Conservation (phyloP, 2,329 filamentous ascomycete species). For the Colletotrichum chlorophyti region DNA sequence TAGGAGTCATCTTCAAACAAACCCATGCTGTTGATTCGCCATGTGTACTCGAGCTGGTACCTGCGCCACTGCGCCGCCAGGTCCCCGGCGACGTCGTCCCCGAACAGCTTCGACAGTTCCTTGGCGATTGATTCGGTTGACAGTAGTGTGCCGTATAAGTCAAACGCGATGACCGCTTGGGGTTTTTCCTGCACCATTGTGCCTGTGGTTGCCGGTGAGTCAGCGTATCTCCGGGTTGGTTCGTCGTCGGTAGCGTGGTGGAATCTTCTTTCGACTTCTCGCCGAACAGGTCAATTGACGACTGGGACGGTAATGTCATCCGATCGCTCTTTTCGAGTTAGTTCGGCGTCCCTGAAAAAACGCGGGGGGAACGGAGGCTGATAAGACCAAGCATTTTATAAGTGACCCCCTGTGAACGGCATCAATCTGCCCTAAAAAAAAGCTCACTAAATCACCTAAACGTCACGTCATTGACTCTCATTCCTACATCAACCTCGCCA, state of each 20-base stretch:
- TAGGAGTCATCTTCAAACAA: too few species aligned
- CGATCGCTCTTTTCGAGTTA: neutral
- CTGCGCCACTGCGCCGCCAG: conserved; percentile 70
- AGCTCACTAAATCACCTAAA: neutral
- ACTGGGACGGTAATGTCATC: neutral
- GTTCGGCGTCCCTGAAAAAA: neutral
- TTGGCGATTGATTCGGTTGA: conserved; percentile 73
- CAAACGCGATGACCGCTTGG: conserved; percentile 69
- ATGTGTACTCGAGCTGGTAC: conserved; percentile 80
- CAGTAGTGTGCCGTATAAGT: conserved; percentile 77
- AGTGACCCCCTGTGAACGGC: neutral
- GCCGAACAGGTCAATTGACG: neutral
- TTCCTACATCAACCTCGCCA: neutral
- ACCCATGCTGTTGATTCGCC: conserved; percentile 80
- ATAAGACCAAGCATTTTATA: neutral
- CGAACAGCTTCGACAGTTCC: conserved; percentile 64
- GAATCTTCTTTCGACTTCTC: neutral
- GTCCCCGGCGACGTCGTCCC: conserved; percentile 59
- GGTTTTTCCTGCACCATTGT: conserved; percentile 8
- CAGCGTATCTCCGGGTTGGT: neutral
- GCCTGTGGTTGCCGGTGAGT: neutral
- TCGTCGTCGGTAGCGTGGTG: neutral
- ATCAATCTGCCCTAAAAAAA: conserved; percentile 1
- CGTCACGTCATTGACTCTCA: conserved; percentile 13
- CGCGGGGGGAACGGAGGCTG: conserved; percentile 13